Percentiles rank a stretch among this genome's conserved stretches.
phyloP scores from a whole-genome alignment of 352 stramenopile genomes.

The Globisporangium carolinianum region DNA sequence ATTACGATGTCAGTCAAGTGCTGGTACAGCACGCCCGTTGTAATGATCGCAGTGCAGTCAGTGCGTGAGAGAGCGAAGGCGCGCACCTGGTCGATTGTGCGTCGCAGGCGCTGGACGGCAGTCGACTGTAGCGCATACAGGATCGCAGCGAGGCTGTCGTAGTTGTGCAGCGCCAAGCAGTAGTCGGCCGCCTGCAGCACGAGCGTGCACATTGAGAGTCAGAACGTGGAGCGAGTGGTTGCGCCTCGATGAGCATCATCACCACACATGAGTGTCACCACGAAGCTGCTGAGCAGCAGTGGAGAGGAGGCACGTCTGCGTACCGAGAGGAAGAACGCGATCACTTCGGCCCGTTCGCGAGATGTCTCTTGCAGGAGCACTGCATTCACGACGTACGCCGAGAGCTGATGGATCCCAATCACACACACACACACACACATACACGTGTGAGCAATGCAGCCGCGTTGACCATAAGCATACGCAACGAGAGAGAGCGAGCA shows the following conservation, averaged over 20 bases:
- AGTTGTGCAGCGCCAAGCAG: constrained; percentile 70
- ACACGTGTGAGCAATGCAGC: neutral
- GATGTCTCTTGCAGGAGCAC: constrained; percentile 62
- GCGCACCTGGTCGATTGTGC: constrained; percentile 69
- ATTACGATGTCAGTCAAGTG: too few species aligned
- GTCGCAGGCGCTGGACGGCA: constrained; percentile 72
- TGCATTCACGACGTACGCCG: constrained; percentile 77
- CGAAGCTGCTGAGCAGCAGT: too few species aligned
- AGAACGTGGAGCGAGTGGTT: neutral
- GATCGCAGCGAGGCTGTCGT: constrained; percentile 78
- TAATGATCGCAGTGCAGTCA: too few species aligned
- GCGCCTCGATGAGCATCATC: neutral
- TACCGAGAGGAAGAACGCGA: constrained; percentile 78
- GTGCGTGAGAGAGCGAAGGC: neutral
- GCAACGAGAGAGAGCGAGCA: constrained; percentile 7
- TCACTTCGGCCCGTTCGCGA: constrained; percentile 59
- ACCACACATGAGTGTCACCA: too few species aligned
- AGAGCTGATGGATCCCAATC: constrained; percentile 29
- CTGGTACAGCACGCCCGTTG: too few species aligned
- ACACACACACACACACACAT: neutral
- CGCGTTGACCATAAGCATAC: neutral
- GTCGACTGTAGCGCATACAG: constrained; percentile 84
- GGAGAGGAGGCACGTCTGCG: neutral
- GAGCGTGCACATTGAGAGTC: neutral
- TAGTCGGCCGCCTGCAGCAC: constrained; percentile 51